phyloP scores from a whole-genome alignment of 1,284 basidiomycete genomes.

The Calocybe gambosa region DNA sequence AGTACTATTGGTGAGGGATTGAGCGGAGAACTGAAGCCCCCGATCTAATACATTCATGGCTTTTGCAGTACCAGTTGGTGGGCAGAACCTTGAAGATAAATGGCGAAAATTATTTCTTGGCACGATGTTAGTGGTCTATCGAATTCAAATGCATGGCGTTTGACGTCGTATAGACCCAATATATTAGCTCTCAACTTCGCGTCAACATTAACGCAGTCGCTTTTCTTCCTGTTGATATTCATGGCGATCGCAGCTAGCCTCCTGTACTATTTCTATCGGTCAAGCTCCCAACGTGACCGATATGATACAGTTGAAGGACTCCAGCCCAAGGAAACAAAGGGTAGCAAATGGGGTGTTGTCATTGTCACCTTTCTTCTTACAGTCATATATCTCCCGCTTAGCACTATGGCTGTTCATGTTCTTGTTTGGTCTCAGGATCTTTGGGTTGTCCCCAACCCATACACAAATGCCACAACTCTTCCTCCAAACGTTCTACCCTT shows the following conservation, averaged over 20 bases:
- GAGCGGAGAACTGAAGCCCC: not conserved
- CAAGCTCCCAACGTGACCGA: conserved; percentile 41
- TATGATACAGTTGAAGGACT: conserved; percentile 51
- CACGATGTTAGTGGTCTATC: conserved; percentile 46
- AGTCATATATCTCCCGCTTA: conserved; percentile 62
- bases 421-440: conserved; percentile 70
- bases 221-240: conserved; percentile 50
- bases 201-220: conserved; percentile 44
- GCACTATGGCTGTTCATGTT: conserved; percentile 66
- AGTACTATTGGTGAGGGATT: conserved; percentile 48
- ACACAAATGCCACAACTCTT: conserved; percentile 48
- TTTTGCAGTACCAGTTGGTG: conserved; percentile 37
- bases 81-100: conserved; percentile 31
- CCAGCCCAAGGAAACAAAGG: conserved; percentile 35
- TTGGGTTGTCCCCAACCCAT: conserved; percentile 68
- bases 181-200: conserved; percentile 65
- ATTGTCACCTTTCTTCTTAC: conserved; percentile 59
- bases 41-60: conserved; percentile 1
- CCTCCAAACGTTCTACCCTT: conserved; percentile 44
- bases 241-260: conserved; percentile 47
- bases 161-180: conserved; percentile 46
- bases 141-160: not conserved
- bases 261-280: conserved; percentile 51
- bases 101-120: conserved; percentile 58
- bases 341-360: conserved; percentile 46